A percentile compares a stretch with the other conserved stretches of the same genome.
Evolutionary conservation across 331 rosid genomes (phyloP).

Genomic region (Spiraea crenata): DNA sequence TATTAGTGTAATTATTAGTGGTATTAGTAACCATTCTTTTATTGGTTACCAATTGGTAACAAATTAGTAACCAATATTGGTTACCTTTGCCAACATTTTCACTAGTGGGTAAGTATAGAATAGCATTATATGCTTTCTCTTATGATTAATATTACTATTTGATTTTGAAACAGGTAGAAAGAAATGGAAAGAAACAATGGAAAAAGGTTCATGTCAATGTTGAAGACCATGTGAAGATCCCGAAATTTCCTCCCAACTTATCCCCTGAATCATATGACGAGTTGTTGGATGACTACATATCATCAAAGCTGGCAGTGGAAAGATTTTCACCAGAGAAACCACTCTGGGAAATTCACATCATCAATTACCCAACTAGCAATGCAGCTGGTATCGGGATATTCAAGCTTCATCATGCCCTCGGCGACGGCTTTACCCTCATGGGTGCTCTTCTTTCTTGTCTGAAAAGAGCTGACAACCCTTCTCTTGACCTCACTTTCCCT

Average conservation of each 20-base stretch:
- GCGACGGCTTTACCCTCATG: slow-evolving; percentile 46
- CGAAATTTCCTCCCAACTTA: neutral
- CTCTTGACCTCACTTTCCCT: slow-evolving; percentile 47
- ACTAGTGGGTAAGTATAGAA: no score
- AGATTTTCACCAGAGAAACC: slow-evolving; percentile 12
- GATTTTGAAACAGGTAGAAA: slow-evolving; percentile 6
- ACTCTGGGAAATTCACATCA: slow-evolving; percentile 33
- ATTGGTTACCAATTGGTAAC: no score
- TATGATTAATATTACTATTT: no score
- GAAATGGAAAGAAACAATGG: neutral
- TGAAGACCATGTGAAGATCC: neutral
- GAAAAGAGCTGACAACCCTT: slow-evolving; percentile 35
- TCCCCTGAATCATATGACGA: neutral
- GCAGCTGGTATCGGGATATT: slow-evolving; percentile 39
- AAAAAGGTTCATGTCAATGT: slow-evolving; percentile 3
- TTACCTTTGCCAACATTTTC: no score
- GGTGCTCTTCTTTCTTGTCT: slow-evolving; percentile 49
- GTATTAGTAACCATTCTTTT: no score
- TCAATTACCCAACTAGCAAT: slow-evolving; percentile 42
- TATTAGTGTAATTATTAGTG: no score
- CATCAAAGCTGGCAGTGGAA: slow-evolving; percentile 6
- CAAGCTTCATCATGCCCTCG: slow-evolving; percentile 57
- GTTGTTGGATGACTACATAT: slow-evolving; percentile 10
- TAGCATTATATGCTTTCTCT: no score
- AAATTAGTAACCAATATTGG: no score